Base-by-base conservation (phyloP, 345 rosid species). In the Geranium brycei region DNA sequence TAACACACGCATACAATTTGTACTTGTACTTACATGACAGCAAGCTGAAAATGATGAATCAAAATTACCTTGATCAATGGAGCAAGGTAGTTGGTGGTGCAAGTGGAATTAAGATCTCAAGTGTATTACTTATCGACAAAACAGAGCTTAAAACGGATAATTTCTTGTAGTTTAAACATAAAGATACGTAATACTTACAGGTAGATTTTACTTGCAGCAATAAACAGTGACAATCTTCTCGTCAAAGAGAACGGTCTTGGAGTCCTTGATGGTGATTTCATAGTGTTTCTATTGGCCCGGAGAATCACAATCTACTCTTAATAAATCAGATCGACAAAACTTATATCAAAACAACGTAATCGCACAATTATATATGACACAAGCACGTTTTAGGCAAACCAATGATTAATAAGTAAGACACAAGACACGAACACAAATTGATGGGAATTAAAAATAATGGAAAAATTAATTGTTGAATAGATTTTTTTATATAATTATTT, bases 71-170 rank as follows among this genome's bases (percentile, higher is more conserved):
- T 85, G 41, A 87, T 87, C 76, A 85, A 76, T 17, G 87, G 87
- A 58, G 89, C 89, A 31, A 85, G 91, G 61, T 87, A 85, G 75
- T 85, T 85, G 64, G 91, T 85, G n/a, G 91, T 85, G 85, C 87
- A 85, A 76, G 87, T 85, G 64, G 87, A 87, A 62, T 85, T 5
- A 17, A 85, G 78, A 35, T 81, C 84, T 18, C 79, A 16, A 41
- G 76, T 77, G 77, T 81, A 82, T 4, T 85, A 57, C 31, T 6
- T 15, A 38, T 38, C 38, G 60, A 38, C 8, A 30, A 14, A 47
- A 62, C 6, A 6, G 38, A 31, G 23, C 31, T 57, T 5, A 18
- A 28, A 19, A 13, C 15, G 4, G 19, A 18, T 18, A 31, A 11
- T 32, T 16, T 19, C 17, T 2, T 19, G 7, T 38, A 16, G 5